Conservation (phyloP, 805 yeast genomes). For the Yamadazyma takamatsuzukensis region DNA sequence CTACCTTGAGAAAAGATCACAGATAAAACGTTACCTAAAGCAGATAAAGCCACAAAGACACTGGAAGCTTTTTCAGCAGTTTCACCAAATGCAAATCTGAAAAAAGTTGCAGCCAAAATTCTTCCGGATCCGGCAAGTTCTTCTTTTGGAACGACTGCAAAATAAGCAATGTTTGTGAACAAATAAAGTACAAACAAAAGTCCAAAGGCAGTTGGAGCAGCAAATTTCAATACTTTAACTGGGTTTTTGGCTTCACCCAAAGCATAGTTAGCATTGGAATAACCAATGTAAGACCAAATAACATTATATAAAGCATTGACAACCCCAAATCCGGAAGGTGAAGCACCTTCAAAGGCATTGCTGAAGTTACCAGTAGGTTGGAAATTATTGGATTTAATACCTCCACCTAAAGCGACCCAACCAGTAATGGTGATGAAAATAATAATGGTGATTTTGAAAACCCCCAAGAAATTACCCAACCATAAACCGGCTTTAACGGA, state of each 20-base stretch:
- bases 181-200: slow-evolving; percentile 63
- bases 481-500: slow-evolving; percentile 64
- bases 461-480: slow-evolving; percentile 60
- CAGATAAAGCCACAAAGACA: slow-evolving; percentile 76
- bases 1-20: slow-evolving; percentile 83
- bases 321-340: slow-evolving; percentile 62
- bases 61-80: slow-evolving; percentile 70
- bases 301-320: slow-evolving; percentile 77
- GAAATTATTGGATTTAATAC: slow-evolving; percentile 46
- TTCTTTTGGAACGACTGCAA: slow-evolving; percentile 74
- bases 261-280: slow-evolving; percentile 80
- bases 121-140: slow-evolving; percentile 58
- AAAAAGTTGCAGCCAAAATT: slow-evolving; percentile 72
- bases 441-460: slow-evolving; percentile 70
- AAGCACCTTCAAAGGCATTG: slow-evolving; percentile 53
- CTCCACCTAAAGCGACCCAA: slow-evolving; percentile 79
- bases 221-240: slow-evolving; percentile 58
- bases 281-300: slow-evolving; percentile 82
- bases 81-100: slow-evolving; percentile 66
- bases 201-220: slow-evolving; percentile 72
- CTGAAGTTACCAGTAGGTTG: slow-evolving; percentile 55
- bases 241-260: slow-evolving; percentile 78
- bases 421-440: slow-evolving; percentile 71
- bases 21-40: slow-evolving; percentile 77
- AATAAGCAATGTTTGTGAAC: slow-evolving; percentile 75